Evolutionary conservation across 805 yeast genomes (phyloP).

Genomic region (Sporopachydermia quercuum): DNA sequence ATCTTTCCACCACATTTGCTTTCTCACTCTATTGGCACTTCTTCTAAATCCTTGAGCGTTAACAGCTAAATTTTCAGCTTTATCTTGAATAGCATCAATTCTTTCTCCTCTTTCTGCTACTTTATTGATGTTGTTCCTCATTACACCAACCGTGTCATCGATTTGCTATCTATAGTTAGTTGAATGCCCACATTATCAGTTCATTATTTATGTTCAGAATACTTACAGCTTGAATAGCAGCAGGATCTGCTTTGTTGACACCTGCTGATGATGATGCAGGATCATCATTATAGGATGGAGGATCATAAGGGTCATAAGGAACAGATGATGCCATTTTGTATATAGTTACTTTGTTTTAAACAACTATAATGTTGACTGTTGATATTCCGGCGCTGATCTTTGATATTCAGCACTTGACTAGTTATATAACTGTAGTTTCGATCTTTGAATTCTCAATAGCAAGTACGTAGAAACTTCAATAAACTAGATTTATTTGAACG

Average conservation of each 20-base stretch:
- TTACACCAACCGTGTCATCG: slow-evolving; percentile 91
- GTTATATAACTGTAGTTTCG: too few species aligned
- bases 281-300: slow-evolving; percentile 32
- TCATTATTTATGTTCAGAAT: slow-evolving; percentile 17
- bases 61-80: slow-evolving; percentile 83
- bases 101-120: slow-evolving; percentile 94
- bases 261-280: slow-evolving; percentile 15
- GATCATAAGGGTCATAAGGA: slow-evolving; percentile 79
- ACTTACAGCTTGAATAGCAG: slow-evolving; percentile 72
- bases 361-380: too few species aligned
- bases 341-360: too few species aligned
- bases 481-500: too few species aligned
- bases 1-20: slow-evolving; percentile 99
- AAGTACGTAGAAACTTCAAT: too few species aligned
- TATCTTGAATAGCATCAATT: slow-evolving; percentile 79
- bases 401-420: too few species aligned
- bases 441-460: too few species aligned
- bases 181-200: slow-evolving; percentile 20
- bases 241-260: slow-evolving; percentile 45
- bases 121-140: slow-evolving; percentile 93
- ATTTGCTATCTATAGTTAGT: slow-evolving; percentile 42
- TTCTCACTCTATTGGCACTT: slow-evolving; percentile 94
- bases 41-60: slow-evolving; percentile 91
- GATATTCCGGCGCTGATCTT: too few species aligned
- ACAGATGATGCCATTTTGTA: slow-evolving; percentile 59